Percentiles rank a stretch among this genome's conserved stretches.
These are phyloP conservation scores for Myxozyma melibiosi DNA, from an alignment of 805 yeast species.

Conservation along the genomic window DNA sequence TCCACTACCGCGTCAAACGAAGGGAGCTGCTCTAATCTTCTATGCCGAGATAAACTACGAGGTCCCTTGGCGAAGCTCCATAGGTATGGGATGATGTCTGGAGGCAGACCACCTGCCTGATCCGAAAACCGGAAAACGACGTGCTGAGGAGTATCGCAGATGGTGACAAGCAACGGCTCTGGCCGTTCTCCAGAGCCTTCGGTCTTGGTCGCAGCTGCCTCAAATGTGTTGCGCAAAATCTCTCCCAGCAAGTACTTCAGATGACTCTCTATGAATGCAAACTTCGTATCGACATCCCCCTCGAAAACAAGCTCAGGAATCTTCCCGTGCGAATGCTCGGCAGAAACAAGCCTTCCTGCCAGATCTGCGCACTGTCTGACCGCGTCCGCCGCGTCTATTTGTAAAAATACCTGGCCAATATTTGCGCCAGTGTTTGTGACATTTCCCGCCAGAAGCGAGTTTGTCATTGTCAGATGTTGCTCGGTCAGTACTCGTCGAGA, in stretches of 20 bases:
- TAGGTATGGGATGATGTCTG: slow-evolving; percentile 59
- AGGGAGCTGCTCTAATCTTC: slow-evolving; percentile 40
- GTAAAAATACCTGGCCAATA: slow-evolving; percentile 77
- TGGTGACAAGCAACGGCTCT: slow-evolving; percentile 69
- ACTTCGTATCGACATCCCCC: slow-evolving; percentile 63
- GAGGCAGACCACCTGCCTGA: slow-evolving; percentile 83
- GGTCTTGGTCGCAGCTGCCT: slow-evolving; percentile 67
- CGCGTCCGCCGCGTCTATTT: slow-evolving; percentile 72
- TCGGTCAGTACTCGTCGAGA: slow-evolving; percentile 88
- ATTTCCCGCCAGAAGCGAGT: slow-evolving; percentile 52
- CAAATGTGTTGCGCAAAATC: slow-evolving; percentile 79
- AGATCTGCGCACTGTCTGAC: slow-evolving; percentile 59
- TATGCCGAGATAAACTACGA: slow-evolving; percentile 36
- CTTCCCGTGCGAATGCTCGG: slow-evolving; percentile 55
- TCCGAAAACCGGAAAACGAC: slow-evolving; percentile 81
- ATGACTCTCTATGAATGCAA: slow-evolving; percentile 86
- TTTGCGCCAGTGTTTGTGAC: slow-evolving; percentile 49
- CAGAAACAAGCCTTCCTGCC: slow-evolving; percentile 52
- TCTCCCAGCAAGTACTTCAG: slow-evolving; percentile 86
- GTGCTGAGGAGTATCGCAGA: slow-evolving; percentile 65
- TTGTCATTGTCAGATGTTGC: slow-evolving; percentile 81
- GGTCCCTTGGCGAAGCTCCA: slow-evolving; percentile 68
- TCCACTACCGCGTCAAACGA: slow-evolving; percentile 39
- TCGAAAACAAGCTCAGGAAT: slow-evolving; percentile 79
- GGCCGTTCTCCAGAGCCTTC: slow-evolving; percentile 33